Conservation (phyloP, 495 filamentous ascomycete genomes). For the Glonium stellatum region DNA sequence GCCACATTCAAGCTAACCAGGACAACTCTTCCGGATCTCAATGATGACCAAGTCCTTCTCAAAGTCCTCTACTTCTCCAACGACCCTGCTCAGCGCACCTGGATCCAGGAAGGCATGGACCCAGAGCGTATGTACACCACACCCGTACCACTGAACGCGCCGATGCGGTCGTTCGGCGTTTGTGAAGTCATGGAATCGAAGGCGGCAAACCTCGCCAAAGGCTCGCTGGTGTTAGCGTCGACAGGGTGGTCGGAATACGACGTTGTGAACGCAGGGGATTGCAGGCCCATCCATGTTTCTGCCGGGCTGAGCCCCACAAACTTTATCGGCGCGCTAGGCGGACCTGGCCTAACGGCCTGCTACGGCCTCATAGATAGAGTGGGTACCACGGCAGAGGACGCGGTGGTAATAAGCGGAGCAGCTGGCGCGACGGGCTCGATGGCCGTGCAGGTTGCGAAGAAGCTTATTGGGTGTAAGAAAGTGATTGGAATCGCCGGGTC, state of each 20-base stretch:
- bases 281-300: slow-evolving; percentile 28
- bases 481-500: slow-evolving; percentile 59
- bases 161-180: slow-evolving; percentile 61
- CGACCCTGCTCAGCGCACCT: slow-evolving; percentile 75
- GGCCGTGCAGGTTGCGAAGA: slow-evolving; percentile 49
- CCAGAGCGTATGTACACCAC: slow-evolving; percentile 54
- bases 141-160: slow-evolving; percentile 56
- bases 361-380: slow-evolving; percentile 44
- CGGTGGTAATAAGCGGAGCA: slow-evolving; percentile 45
- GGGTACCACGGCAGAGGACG: slow-evolving; percentile 34
- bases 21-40: slow-evolving; percentile 43
- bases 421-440: slow-evolving; percentile 44
- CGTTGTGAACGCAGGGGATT: slow-evolving; percentile 36
- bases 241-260: slow-evolving; percentile 49
- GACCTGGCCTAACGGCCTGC: slow-evolving; percentile 47
- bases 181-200: slow-evolving; percentile 47
- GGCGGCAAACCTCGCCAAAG: slow-evolving; percentile 30
- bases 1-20: slow-evolving; percentile 45
- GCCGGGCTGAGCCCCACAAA: slow-evolving; percentile 39
- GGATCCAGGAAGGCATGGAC: slow-evolving; percentile 53
- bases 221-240: slow-evolving; percentile 38
- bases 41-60: slow-evolving; percentile 56
- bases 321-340: slow-evolving; percentile 47
- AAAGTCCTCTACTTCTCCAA: slow-evolving; percentile 65
- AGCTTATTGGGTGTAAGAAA: slow-evolving; percentile 46